Evolutionary conservation across 2,329 filamentous ascomycete species (phyloP), one percentile per base, ranked within the genome.

Genomic region (Chalaropsis thielavioides): DNA sequence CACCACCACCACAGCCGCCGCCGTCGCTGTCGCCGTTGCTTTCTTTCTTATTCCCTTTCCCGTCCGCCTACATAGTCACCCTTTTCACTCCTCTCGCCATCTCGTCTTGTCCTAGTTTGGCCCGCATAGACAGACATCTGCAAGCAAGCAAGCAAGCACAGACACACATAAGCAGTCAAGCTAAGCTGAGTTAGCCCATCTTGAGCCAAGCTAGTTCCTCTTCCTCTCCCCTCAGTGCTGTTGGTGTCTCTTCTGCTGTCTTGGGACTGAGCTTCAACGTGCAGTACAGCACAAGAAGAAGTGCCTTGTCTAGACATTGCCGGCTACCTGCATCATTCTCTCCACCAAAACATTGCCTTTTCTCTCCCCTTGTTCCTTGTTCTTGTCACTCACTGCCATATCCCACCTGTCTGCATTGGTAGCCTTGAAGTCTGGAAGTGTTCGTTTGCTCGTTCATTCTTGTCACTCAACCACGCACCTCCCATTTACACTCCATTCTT

Each of bases 381-480:
- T 38, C 24, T 44, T 62, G 60, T 46, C 41, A 44, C 41, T 46
- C 40, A 56, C 51, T 56, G 51, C 51, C 46, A 64, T 49, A n/a
- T 56, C 62, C 46, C 44, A 22, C 17, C 22, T 56, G 51, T 31
- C 22, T 56, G 51, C 10, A 27, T 31, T 56, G 51, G 22, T 24
- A 56, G 46, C 49, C 49, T 41, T 64, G 62, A 24, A 56, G 22
- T 56, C 27, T 31, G 6, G 27, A 56, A 19, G 22, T n/a, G 51
- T 51, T n/a, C 24, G 24, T 44, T 64, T 64, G 43, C 40, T 46
- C 49, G 22, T 22, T 60, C 46, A 19, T 54, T 31, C 35, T 17
- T 59, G 46, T 56, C 17, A 35, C 51, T 43, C 19, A 35, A 31
- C 38, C 35, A 27, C 27, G 31, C n/a, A 51, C 51, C 19, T 62